These are phyloP conservation scores for Fusarium fujikuroi DNA, from an alignment of 2,329 filamentous ascomycete species.

Conservation along the genomic window DNA sequence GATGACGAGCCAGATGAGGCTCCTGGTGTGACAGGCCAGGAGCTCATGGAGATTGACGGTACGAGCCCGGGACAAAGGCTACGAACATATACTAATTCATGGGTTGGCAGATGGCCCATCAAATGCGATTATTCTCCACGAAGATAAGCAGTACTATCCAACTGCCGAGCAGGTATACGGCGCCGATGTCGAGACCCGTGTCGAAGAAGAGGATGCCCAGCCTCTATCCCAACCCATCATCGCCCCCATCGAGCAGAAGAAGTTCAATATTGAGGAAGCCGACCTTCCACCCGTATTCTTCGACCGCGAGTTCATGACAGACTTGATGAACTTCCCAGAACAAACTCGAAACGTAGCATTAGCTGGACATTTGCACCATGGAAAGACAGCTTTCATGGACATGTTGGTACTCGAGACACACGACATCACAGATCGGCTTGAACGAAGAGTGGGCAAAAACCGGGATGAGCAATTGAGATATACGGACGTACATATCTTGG, in stretches of 20 bases:
- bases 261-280: constrained; percentile 92
- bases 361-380: constrained; percentile 93
- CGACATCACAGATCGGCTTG: constrained; percentile 80
- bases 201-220: constrained; percentile 97
- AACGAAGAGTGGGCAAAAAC: constrained; percentile 82
- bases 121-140: constrained; percentile 96
- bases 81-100: constrained; percentile 16
- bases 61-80: constrained; percentile 36
- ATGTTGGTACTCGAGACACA: constrained; percentile 98
- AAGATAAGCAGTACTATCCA: constrained; percentile 99
- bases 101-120: constrained; percentile 76
- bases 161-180: constrained; percentile 98
- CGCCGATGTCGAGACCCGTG: constrained; percentile 90
- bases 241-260: constrained; percentile 91
- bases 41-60: constrained; percentile 95
- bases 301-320: constrained; percentile 91
- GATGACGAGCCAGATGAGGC: constrained; percentile 77
- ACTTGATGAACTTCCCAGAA: constrained; percentile 95
- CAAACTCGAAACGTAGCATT: constrained; percentile 94
- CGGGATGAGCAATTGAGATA: constrained; percentile 92
- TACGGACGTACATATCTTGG: constrained; percentile 89
- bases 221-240: constrained; percentile 93
- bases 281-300: constrained; percentile 91
- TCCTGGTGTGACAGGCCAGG: constrained; percentile 74
- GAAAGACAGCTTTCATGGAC: constrained; percentile 98